phyloP scores from a whole-genome alignment of 1,284 basidiomycete species.

The Cutaneotrichosporon sp. region DNA sequence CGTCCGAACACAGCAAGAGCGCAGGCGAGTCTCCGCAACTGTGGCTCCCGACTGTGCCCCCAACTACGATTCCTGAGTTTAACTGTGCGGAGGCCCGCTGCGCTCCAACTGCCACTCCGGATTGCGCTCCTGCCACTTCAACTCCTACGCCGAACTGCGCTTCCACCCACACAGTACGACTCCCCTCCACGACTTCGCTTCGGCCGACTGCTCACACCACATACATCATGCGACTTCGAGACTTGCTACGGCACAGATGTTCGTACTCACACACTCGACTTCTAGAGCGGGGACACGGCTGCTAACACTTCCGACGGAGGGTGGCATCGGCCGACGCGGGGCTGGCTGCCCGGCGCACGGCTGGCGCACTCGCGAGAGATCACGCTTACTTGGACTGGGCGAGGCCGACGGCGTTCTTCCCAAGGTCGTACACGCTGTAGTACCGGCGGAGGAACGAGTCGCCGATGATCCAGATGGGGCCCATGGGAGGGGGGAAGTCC shows the following conservation, averaged over 20 bases:
- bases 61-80: no score
- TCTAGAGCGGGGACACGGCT: background rate
- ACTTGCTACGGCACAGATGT: background rate
- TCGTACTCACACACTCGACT: background rate
- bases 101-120: no score
- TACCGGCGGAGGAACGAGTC: slow-evolving; percentile 81
- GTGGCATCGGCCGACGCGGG: background rate
- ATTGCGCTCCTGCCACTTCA: no score
- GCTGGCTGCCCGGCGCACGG: background rate
- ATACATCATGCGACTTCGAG: background rate
- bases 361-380: background rate
- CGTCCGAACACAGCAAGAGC: no score
- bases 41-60: no score
- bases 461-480: slow-evolving; percentile 92
- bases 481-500: slow-evolving; percentile 86
- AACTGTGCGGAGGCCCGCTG: no score
- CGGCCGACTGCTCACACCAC: background rate
- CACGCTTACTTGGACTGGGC: slow-evolving; percentile 20
- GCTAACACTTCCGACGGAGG: background rate
- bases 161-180: no score
- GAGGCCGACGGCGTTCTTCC: slow-evolving; percentile 55
- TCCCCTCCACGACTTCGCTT: no score
- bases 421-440: slow-evolving; percentile 93
- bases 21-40: no score
- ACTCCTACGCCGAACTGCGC: no score